Evolutionary conservation across 208 protist species (phyloP).

Genomic region (Wallacemonas collosoma): DNA sequence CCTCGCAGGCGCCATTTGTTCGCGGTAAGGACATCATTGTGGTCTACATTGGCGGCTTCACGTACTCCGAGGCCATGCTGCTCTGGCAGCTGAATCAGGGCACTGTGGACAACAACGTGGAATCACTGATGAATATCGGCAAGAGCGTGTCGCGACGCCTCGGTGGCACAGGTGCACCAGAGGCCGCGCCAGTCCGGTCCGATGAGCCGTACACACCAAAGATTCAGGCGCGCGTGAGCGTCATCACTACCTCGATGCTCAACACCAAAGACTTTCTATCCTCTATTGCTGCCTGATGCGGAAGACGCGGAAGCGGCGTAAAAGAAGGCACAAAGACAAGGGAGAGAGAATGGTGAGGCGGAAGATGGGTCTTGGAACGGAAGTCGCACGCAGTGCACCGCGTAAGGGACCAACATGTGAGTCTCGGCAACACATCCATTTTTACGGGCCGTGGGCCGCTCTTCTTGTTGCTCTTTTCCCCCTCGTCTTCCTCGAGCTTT

Average conservation of each 20-base stretch:
- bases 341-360: neutral
- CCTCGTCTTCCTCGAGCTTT: too few relatives aligned
- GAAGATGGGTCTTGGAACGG: too few relatives aligned
- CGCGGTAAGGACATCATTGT: conserved; percentile 86
- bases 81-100: conserved; percentile 77
- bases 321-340: conserved; percentile 3
- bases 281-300: conserved; percentile 34
- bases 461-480: too few relatives aligned
- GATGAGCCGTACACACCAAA: conserved; percentile 79
- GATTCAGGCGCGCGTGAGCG: conserved; percentile 75
- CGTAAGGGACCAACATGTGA: too few relatives aligned
- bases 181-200: conserved; percentile 14
- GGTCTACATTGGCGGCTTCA: conserved; percentile 80
- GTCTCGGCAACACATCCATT: too few relatives aligned
- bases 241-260: conserved; percentile 79
- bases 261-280: conserved; percentile 80
- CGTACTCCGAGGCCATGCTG: conserved; percentile 80
- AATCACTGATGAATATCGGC: conserved; percentile 77
- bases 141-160: conserved; percentile 64
- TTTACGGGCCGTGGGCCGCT: too few relatives aligned
- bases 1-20: conserved; percentile 47
- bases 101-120: conserved; percentile 79
- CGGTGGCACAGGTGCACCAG: conserved; percentile 21
- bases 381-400: too few relatives aligned
- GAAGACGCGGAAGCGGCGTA: neutral